Percentiles rank a stretch among this genome's conserved stretches.
Evolutionary conservation across 768 basidiomycete species (phyloP).

Genomic region (Solioccasus polychromus): DNA sequence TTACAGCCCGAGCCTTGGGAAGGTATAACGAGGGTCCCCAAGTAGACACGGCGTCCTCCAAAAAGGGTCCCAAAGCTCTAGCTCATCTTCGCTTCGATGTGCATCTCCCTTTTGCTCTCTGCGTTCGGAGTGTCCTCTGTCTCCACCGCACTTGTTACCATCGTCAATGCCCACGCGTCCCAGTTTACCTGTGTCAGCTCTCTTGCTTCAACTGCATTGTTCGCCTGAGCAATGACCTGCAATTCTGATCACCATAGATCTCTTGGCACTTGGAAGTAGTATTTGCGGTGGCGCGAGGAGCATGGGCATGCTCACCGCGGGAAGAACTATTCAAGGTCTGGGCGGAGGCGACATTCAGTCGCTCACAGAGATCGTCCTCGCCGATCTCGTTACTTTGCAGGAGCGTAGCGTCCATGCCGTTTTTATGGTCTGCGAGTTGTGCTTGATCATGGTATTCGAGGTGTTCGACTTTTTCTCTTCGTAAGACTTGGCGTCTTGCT

Average conservation of each 20-base stretch:
- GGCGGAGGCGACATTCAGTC: slow-evolving; percentile 41
- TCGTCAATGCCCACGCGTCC: slow-evolving; percentile 33
- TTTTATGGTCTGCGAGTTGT: slow-evolving; percentile 34
- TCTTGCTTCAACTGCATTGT: slow-evolving; percentile 37
- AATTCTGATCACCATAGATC: slow-evolving; percentile 27
- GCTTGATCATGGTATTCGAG: neutral
- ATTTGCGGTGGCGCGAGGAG: slow-evolving; percentile 40
- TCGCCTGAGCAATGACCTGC: slow-evolving; percentile 39
- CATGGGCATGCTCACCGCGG: slow-evolving; percentile 43
- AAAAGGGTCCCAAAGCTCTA: slow-evolving; percentile 25
- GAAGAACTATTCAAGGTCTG: slow-evolving; percentile 39
- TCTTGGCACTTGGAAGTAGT: slow-evolving; percentile 42
- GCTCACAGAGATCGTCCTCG: slow-evolving; percentile 39
- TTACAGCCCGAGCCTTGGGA: neutral
- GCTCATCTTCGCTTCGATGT: slow-evolving; percentile 31
- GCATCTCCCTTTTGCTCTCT: slow-evolving; percentile 27
- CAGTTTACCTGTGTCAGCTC: slow-evolving; percentile 46
- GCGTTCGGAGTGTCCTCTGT: slow-evolving; percentile 34
- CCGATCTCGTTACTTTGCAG: slow-evolving; percentile 44
- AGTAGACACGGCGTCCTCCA: neutral
- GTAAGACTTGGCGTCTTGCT: slow-evolving; percentile 36
- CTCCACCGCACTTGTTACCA: slow-evolving; percentile 43
- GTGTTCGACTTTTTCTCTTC: neutral
- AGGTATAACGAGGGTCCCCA: neutral
- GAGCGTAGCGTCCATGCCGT: slow-evolving; percentile 42